Percentiles rank a stretch among this genome's conserved stretches.
Evolutionary conservation across 2,329 filamentous ascomycete species (phyloP).

Genomic region (Alternaria tenuissima): DNA sequence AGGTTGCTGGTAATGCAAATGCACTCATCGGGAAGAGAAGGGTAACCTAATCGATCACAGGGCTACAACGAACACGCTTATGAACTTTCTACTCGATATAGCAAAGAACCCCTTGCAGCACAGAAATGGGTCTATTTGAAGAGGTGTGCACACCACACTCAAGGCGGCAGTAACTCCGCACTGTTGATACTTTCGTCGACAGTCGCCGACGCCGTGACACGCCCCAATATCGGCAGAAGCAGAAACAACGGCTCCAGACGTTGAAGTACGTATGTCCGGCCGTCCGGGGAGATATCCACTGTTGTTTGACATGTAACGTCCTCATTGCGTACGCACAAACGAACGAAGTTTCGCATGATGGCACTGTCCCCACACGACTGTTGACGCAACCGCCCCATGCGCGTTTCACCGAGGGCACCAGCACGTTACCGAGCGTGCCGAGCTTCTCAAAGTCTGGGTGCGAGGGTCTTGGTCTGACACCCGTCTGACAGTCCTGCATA

Average conservation of each 20-base stretch:
- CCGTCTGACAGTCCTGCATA: conserved; percentile 14
- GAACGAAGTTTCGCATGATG: conserved; percentile 8
- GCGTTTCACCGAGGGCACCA: conserved; percentile 8
- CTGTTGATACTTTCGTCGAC: neutral
- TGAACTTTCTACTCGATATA: neutral
- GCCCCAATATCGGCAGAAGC: conserved; percentile 3
- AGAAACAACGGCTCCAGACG: conserved; percentile 6
- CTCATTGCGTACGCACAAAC: conserved; percentile 10
- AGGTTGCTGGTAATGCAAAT: neutral
- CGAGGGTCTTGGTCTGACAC: conserved; percentile 13
- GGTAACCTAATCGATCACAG: neutral
- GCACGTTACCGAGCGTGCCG: conserved; percentile 1
- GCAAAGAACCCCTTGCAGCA: neutral
- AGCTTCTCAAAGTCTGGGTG: conserved; percentile 9
- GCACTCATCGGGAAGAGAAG: neutral
- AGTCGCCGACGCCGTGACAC: neutral
- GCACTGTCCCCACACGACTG: neutral
- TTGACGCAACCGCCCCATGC: conserved; percentile 12
- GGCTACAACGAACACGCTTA: neutral
- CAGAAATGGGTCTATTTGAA: neutral
- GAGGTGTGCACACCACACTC: neutral
- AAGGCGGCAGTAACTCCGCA: neutral
- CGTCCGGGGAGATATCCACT: conserved; percentile 2
- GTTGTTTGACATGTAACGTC: conserved; percentile 14
- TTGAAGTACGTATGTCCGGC: conserved; percentile 9